These are phyloP conservation scores for Phaseolus coccineus DNA, from an alignment of 331 rosid genomes.

Conservation along the genomic window DNA sequence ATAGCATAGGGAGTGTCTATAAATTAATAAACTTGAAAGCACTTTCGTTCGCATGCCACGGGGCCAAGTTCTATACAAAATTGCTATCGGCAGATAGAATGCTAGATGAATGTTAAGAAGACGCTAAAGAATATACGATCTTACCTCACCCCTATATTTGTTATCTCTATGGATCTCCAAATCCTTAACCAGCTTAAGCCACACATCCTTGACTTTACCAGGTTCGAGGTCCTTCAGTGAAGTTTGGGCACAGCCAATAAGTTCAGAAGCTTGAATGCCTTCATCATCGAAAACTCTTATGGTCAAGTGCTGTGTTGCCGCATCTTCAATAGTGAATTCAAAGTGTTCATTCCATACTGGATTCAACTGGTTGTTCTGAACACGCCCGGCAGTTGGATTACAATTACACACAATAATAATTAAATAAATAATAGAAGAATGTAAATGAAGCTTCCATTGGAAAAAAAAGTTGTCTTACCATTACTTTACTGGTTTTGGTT, in stretches of 20 bases:
- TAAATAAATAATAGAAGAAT: neutral
- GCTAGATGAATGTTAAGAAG: slow-evolving; percentile 24
- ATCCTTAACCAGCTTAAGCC: slow-evolving; percentile 87
- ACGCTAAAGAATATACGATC: slow-evolving; percentile 26
- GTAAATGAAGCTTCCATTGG: slow-evolving; percentile 10
- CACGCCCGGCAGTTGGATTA: slow-evolving; percentile 32
- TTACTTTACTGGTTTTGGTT: slow-evolving; percentile 76
- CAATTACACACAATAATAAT: neutral
- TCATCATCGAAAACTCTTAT: slow-evolving; percentile 84
- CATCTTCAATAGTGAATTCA: slow-evolving; percentile 83
- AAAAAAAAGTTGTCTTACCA: slow-evolving; percentile 61
- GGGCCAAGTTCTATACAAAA: neutral
- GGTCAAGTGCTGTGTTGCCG: slow-evolving; percentile 76
- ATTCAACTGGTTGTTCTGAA: slow-evolving; percentile 85
- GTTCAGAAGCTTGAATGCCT: slow-evolving; percentile 79
- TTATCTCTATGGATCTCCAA: slow-evolving; percentile 82
- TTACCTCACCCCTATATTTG: slow-evolving; percentile 91
- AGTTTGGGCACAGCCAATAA: slow-evolving; percentile 80
- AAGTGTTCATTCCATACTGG: slow-evolving; percentile 97
- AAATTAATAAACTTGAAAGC: slow-evolving; percentile 15
- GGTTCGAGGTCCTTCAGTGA: slow-evolving; percentile 76
- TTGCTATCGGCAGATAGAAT: neutral
- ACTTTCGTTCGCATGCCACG: neutral
- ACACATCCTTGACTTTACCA: slow-evolving; percentile 86
- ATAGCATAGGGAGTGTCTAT: neutral